phyloP scores from a whole-genome alignment of 2,329 filamentous ascomycete genomes.

The Byssoonygena ceratinophila region DNA sequence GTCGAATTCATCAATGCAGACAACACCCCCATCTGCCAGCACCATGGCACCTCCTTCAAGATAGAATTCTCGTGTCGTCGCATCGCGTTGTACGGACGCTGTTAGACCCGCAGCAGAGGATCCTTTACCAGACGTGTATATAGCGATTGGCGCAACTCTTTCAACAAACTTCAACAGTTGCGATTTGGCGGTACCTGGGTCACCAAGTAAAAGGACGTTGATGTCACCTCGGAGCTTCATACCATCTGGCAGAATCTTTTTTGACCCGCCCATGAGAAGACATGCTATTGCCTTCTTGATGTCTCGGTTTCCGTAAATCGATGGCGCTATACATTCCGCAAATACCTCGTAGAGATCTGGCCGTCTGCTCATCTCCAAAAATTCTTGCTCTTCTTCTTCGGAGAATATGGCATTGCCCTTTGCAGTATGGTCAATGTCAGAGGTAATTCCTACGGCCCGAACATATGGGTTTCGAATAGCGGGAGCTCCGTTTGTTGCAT shows the following conservation, averaged over 20 bases:
- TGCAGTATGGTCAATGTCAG: constrained; percentile 76
- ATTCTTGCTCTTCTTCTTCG: constrained; percentile 96
- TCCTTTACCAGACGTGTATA: constrained; percentile 97
- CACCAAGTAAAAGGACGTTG: constrained; percentile 90
- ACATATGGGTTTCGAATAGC: constrained; percentile 94
- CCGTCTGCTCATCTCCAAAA: constrained; percentile 76
- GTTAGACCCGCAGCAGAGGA: constrained; percentile 96
- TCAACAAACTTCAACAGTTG: constrained; percentile 96
- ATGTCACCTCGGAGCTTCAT: constrained; percentile 98
- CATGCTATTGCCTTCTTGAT: constrained; percentile 98
- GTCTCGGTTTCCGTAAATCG: constrained; percentile 89
- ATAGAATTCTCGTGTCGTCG: constrained; percentile 88
- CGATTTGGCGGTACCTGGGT: constrained; percentile 96
- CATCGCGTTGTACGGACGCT: constrained; percentile 88
- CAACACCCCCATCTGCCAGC: constrained; percentile 87
- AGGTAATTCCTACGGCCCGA: constrained; percentile 81
- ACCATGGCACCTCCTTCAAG: constrained; percentile 98
- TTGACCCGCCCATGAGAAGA: constrained; percentile 83
- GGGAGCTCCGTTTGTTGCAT: constrained; percentile 62
- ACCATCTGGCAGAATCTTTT: constrained; percentile 93
- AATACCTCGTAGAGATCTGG: constrained; percentile 89
- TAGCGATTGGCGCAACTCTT: constrained; percentile 89
- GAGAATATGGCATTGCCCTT: constrained; percentile 77
- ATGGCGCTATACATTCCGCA: constrained; percentile 85
- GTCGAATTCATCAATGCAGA: constrained; percentile 98